Conservation (phyloP, 2,329 filamentous ascomycete species). For the Rhytidhysteron rufulum region DNA sequence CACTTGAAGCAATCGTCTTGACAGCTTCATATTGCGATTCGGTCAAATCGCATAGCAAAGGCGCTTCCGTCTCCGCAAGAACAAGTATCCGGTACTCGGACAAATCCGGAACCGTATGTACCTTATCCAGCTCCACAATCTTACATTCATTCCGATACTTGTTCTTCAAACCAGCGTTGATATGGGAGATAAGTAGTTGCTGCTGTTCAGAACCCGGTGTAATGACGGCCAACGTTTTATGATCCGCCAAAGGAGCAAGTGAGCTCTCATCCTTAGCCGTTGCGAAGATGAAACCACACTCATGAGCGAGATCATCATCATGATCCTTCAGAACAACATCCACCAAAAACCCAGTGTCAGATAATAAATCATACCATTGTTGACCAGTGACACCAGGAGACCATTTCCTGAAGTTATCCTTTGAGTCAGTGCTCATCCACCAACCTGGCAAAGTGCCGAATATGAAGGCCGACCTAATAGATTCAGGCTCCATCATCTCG, state of each 20-base stretch:
- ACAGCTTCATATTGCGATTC: not conserved
- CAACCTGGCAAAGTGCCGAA: conserved; percentile 5
- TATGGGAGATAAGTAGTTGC: too few relatives aligned
- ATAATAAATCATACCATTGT: conserved; percentile 27
- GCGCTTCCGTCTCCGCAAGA: not conserved
- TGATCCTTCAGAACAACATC: conserved; percentile 9
- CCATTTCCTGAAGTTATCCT: conserved; percentile 20
- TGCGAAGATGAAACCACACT: not conserved
- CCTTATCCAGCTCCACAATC: not conserved
- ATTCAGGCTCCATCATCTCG: not conserved
- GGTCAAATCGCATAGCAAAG: not conserved
- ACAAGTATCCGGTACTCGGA: not conserved
- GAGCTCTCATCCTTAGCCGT: not conserved
- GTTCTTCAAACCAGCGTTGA: too few relatives aligned
- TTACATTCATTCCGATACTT: too few relatives aligned
- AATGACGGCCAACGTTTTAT: too few relatives aligned
- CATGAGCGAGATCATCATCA: not conserved
- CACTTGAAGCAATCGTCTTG: not conserved
- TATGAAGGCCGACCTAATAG: conserved; percentile 1
- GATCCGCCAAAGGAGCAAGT: too few relatives aligned
- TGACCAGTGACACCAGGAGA: conserved; percentile 19
- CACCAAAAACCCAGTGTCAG: conserved; percentile 21
- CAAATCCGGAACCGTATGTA: not conserved
- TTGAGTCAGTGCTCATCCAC: conserved; percentile 3
- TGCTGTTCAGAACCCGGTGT: too few relatives aligned